These are phyloP conservation scores for Triadica sebifera DNA, from an alignment of 345 rosid genomes.

Conservation along the genomic window DNA sequence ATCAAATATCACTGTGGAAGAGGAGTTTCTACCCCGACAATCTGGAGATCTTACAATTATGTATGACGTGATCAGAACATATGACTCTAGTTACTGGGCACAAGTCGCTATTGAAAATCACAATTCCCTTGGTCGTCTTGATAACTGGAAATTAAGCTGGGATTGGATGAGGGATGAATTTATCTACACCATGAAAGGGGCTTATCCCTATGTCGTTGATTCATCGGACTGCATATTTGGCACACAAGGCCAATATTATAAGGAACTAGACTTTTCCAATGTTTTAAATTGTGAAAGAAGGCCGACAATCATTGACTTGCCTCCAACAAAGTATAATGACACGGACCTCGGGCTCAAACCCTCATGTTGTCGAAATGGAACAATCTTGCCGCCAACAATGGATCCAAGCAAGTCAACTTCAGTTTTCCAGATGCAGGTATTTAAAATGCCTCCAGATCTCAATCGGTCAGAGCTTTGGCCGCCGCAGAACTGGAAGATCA, in stretches of 20 bases:
- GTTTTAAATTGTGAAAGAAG: constrained; percentile 82
- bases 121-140: constrained; percentile 88
- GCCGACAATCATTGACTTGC: constrained; percentile 83
- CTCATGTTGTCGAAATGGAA: constrained; percentile 82
- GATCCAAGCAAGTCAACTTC: constrained; percentile 83
- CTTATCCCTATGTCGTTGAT: constrained; percentile 76
- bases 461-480: constrained; percentile 66
- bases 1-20: constrained; percentile 57
- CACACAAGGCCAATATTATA: constrained; percentile 54
- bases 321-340: constrained; percentile 83
- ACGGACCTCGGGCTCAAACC: constrained; percentile 62
- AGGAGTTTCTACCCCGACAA: constrained; percentile 67
- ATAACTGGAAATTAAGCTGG: constrained; percentile 92
- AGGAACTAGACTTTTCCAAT: constrained; percentile 52
- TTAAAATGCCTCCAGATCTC: constrained; percentile 85
- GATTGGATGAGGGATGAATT: constrained; percentile 91
- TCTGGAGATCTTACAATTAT: constrained; percentile 85
- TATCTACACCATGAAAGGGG: constrained; percentile 78
- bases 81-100: constrained; percentile 72
- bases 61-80: constrained; percentile 85
- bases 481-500: constrained; percentile 84
- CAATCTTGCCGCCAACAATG: constrained; percentile 74
- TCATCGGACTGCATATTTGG: constrained; percentile 82
- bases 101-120: constrained; percentile 81
- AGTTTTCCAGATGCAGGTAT: constrained; percentile 77